These are phyloP conservation scores for Penicillium desertorum DNA, from an alignment of 495 filamentous ascomycete genomes.

Conservation along the genomic window DNA sequence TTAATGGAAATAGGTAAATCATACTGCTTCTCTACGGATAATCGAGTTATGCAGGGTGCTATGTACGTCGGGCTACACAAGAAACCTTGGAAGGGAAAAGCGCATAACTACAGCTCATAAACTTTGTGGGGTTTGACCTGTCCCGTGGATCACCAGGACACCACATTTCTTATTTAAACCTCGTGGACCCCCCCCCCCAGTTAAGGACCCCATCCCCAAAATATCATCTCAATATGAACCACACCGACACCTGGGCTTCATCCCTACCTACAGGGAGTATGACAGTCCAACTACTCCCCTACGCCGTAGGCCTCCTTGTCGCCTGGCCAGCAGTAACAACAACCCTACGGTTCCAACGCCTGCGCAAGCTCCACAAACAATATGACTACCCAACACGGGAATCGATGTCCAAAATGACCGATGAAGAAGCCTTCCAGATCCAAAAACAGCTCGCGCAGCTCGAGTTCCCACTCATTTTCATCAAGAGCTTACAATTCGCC, in stretches of 20 bases:
- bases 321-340: slow-evolving; percentile 36
- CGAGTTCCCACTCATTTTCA: slow-evolving; percentile 59
- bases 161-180: slow-evolving; percentile 1
- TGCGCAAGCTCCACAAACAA: slow-evolving; percentile 44
- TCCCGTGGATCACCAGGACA: not conserved
- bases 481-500: slow-evolving; percentile 61
- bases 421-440: slow-evolving; percentile 58
- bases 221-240: slow-evolving; percentile 12
- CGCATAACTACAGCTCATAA: not conserved
- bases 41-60: too few species aligned
- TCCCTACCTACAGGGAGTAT: slow-evolving; percentile 10
- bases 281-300: slow-evolving; percentile 26
- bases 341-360: slow-evolving; percentile 50
- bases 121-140: not conserved
- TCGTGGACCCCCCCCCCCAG: not conserved
- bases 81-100: not conserved
- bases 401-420: slow-evolving; percentile 61
- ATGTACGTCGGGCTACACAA: not conserved
- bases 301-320: slow-evolving; percentile 22
- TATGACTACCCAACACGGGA: slow-evolving; percentile 54
- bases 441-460: slow-evolving; percentile 46
- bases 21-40: not conserved
- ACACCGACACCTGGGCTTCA: slow-evolving; percentile 7
- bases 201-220: not conserved
- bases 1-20: too few species aligned